These are phyloP conservation scores for Trifolium pratense DNA, from an alignment of 306 rosid species.

Conservation along the genomic window DNA sequence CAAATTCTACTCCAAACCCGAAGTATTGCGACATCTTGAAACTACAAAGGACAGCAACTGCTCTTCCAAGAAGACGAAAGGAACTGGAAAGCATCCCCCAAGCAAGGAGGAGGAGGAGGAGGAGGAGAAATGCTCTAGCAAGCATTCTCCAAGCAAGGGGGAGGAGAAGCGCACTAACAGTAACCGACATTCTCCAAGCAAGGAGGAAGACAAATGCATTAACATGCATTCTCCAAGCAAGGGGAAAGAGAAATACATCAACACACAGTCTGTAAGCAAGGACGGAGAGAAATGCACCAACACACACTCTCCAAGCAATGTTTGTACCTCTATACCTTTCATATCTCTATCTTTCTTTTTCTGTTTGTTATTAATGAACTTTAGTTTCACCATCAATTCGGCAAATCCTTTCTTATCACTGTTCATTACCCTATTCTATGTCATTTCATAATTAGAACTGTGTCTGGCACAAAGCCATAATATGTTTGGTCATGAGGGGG, in stretches of 20 bases:
- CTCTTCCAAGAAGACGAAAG: conserved; percentile 46
- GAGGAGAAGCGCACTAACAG: conserved; percentile 32
- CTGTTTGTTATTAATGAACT: conserved; percentile 18
- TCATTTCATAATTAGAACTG: conserved; percentile 25
- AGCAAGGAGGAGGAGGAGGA: conserved; percentile 46
- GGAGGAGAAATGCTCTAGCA: conserved; percentile 31
- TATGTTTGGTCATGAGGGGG: too few relatives aligned
- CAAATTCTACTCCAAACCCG: conserved; percentile 88
- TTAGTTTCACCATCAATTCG: not conserved
- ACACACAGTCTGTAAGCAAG: conserved; percentile 18
- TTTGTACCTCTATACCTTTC: conserved; percentile 44
- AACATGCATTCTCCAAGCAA: conserved; percentile 40
- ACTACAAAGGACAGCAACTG: conserved; percentile 45
- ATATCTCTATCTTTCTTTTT: conserved; percentile 26
- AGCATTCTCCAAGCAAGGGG: conserved; percentile 35
- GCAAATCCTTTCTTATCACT: conserved; percentile 7
- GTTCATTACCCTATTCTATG: conserved; percentile 8
- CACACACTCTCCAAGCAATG: conserved; percentile 51
- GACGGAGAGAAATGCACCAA: conserved; percentile 42
- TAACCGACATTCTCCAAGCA: conserved; percentile 42
- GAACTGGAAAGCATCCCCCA: conserved; percentile 40
- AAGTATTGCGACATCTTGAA: conserved; percentile 75
- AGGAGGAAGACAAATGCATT: conserved; percentile 43
- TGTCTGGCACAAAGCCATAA: conserved; percentile 27
- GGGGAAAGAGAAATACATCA: conserved; percentile 33